Conservation (phyloP, 2,329 filamentous ascomycete species). For the Cucurbitaria berberidis region DNA sequence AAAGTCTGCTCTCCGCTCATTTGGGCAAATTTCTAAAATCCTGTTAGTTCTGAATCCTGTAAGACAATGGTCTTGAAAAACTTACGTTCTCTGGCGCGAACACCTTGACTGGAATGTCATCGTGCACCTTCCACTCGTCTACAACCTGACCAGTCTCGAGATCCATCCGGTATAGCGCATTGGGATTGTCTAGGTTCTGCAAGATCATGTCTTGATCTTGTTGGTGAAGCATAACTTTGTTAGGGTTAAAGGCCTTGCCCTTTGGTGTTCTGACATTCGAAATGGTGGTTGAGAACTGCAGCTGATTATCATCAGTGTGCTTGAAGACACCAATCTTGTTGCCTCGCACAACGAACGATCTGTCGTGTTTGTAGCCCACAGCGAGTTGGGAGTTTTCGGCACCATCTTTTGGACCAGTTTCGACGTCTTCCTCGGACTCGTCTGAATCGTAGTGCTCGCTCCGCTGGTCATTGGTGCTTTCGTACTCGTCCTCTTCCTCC, state of each 20-base stretch:
- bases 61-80: background rate
- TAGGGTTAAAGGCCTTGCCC: slow-evolving; percentile 83
- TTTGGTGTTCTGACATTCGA: slow-evolving; percentile 90
- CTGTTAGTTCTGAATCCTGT: slow-evolving; percentile 27
- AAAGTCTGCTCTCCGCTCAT: slow-evolving; percentile 97
- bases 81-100: slow-evolving; percentile 86
- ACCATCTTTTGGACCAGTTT: slow-evolving; percentile 71
- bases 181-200: slow-evolving; percentile 81
- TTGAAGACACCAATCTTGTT: slow-evolving; percentile 99
- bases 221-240: slow-evolving; percentile 95
- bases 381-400: slow-evolving; percentile 93
- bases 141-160: slow-evolving; percentile 97
- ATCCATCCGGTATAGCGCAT: slow-evolving; percentile 96
- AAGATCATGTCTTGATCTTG: slow-evolving; percentile 90
- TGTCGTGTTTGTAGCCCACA: slow-evolving; percentile 95
- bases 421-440: slow-evolving; percentile 80
- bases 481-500: slow-evolving; percentile 67
- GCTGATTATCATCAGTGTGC: slow-evolving; percentile 87
- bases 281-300: slow-evolving; percentile 97
- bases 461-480: slow-evolving; percentile 67
- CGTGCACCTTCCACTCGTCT: slow-evolving; percentile 98
- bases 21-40: slow-evolving; percentile 87
- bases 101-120: slow-evolving; percentile 89
- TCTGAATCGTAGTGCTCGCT: slow-evolving; percentile 78
- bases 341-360: slow-evolving; percentile 94